Base-by-base conservation (phyloP, 345 rosid species). In the Hirschfeldia incana region DNA sequence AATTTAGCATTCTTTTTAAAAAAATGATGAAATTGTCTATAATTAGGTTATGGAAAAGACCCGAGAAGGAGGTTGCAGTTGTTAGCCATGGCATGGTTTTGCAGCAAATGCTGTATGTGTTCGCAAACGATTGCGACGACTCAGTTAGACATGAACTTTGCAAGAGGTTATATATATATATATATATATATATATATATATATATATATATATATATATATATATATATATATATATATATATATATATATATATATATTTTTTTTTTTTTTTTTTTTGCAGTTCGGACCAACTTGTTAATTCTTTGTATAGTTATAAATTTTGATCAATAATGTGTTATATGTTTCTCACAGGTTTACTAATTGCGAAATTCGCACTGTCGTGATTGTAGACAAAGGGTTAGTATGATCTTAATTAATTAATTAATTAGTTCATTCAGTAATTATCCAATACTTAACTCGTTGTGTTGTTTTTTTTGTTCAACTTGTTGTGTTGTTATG, bases 71-170 rank as follows among this genome's bases (percentile, higher is more conserved):
- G 59, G 81, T 82, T 1, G 85, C 79, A 64, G 65, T 78, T 69
- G 85, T 82, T 16, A 82, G 85, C 61, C 85, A 78, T 70, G 85
- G 85, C 27, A 78, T 78, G 70, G 79, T 82, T 17, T 70, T 82
- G 72, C 85, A 82, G 49, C 79, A 82, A 70, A 82, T 82, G 79
- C 12, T 82, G 49, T 78, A 78, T 59, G 85, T 74, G 42, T 78
- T 82, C 28, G 84, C 78, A 53, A 82, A 77, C 37, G 84, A 82
- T 36, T 77, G 81, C 74, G 78, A 77, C 29, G 3, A 26, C 2
- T 55, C 84, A 26, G 29, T 55, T 64, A 73, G 51, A 29, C 12
- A 58, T 42, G 79, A 69, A 9, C 75, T 82, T 55, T 82, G 79
- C 81, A 73, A 82, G 72, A 73, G 84, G 84, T 81, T 46, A 59